Evolutionary conservation across 345 rosid genomes (phyloP).

Genomic region (Syzygium jambos): DNA sequence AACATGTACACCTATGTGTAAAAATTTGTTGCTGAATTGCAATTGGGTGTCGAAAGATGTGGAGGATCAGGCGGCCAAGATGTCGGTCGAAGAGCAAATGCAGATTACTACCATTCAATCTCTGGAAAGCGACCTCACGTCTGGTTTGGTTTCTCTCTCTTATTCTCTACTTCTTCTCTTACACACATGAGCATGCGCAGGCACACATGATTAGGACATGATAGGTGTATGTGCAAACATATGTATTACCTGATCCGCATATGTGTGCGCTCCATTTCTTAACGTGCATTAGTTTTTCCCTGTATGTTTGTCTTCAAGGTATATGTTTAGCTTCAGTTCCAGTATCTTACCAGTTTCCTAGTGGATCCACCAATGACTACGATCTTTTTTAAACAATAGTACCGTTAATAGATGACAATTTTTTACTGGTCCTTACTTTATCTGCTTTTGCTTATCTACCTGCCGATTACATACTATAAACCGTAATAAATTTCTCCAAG

Average conservation of each 20-base stretch:
- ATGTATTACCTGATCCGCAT: neutral
- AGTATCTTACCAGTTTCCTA: neutral
- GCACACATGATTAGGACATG: neutral
- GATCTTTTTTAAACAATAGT: neutral
- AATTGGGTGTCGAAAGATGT: slow-evolving; percentile 28
- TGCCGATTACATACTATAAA: neutral
- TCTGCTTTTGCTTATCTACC: neutral
- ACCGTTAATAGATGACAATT: neutral
- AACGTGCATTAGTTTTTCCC: neutral
- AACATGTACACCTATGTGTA: neutral
- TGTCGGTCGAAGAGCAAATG: slow-evolving; percentile 61
- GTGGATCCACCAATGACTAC: neutral
- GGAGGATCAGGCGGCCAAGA: slow-evolving; percentile 75
- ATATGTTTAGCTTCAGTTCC: neutral
- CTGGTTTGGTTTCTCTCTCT: slow-evolving; percentile 13
- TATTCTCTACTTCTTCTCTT: neutral
- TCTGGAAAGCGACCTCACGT: slow-evolving; percentile 45
- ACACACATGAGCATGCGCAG: neutral
- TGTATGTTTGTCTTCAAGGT: neutral
- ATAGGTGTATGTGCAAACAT: neutral
- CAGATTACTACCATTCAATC: slow-evolving; percentile 42
- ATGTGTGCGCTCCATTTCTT: neutral
- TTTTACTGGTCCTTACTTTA: neutral
- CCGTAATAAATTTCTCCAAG: neutral
- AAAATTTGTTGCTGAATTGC: neutral